Evolutionary conservation across 2,329 filamentous ascomycete genomes (phyloP).

Genomic region (Epicoccum nigrum): DNA sequence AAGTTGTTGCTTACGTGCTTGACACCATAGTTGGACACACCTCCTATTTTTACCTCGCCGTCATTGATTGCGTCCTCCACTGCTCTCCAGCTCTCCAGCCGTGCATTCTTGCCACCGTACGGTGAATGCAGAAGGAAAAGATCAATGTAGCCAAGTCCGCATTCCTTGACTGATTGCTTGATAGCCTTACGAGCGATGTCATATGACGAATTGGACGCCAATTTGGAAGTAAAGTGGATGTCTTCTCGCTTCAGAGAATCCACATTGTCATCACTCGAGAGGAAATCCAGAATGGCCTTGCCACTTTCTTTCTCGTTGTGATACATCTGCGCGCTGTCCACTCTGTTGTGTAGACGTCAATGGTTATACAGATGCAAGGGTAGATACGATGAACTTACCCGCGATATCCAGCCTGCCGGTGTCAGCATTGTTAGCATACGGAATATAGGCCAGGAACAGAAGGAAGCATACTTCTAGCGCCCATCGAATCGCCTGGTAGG

Average conservation of each 20-base stretch:
- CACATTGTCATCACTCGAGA: constrained; percentile 56
- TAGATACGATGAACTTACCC: constrained; percentile 39
- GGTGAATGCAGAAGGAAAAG: constrained; percentile 81
- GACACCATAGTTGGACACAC: constrained; percentile 80
- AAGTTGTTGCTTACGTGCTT: constrained; percentile 63
- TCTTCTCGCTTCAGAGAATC: constrained; percentile 67
- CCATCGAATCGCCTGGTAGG: constrained; percentile 61
- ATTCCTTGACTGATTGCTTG: constrained; percentile 66
- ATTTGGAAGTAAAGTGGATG: constrained; percentile 81
- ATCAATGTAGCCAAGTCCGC: constrained; percentile 76
- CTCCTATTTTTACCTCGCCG: constrained; percentile 73
- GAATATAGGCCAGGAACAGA: constrained; percentile 16
- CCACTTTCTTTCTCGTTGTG: constrained; percentile 76
- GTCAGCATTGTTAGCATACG: constrained; percentile 24
- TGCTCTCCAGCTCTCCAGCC: constrained; percentile 76
- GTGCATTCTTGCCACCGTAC: constrained; percentile 71
- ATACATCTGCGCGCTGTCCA: constrained; percentile 68
- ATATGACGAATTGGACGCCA: constrained; percentile 71
- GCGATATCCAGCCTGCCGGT: constrained; percentile 53
- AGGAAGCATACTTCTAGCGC: constrained; percentile 58
- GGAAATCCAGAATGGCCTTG: constrained; percentile 65
- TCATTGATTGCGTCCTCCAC: constrained; percentile 76
- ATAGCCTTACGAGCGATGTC: constrained; percentile 71
- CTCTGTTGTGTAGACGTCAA: constrained; percentile 38
- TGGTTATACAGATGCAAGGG: constrained; percentile 21